Evolutionary conservation across 1,284 basidiomycete species (phyloP).

Genomic region (Athelia sp.): DNA sequence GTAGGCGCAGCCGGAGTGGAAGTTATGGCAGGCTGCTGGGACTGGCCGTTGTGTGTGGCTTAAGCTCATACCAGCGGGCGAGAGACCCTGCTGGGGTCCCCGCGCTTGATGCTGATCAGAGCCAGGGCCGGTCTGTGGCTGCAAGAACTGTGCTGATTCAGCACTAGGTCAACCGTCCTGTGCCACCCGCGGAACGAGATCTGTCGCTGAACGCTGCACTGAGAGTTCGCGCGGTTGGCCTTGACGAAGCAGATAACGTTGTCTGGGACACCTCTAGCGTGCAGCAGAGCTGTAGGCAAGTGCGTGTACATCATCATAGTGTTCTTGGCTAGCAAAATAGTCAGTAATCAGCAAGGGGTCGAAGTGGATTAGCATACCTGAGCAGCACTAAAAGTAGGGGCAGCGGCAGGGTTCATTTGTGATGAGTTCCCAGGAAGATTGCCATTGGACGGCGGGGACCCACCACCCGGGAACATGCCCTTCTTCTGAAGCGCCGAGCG

Average conservation of each 20-base stretch:
- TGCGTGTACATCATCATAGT: constrained; percentile 39
- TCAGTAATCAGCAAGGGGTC: constrained; percentile 4
- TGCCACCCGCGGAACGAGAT: constrained; percentile 27
- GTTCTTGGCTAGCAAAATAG: constrained; percentile 28
- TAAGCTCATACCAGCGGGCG: no score
- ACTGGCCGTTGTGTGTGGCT: no score
- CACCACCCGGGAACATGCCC: constrained; percentile 19
- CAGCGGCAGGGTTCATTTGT: constrained; percentile 4
- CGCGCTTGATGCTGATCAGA: no score
- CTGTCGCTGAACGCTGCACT: constrained; percentile 35
- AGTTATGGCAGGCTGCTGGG: constrained; percentile 1
- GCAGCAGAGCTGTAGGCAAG: constrained; percentile 44
- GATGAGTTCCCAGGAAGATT: constrained; percentile 6
- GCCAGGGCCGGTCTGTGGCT: no score
- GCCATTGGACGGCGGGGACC: no score
- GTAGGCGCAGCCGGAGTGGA: constrained; percentile 6
- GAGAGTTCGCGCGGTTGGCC: constrained; percentile 40
- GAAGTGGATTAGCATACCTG: not conserved
- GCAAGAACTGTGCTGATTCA: not conserved
- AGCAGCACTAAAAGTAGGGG: constrained; percentile 7
- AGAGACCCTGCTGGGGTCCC: constrained; percentile 3
- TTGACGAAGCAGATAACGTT: constrained; percentile 55
- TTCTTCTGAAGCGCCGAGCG: constrained; percentile 24
- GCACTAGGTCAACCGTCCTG: not conserved
- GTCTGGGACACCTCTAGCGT: constrained; percentile 42